Evolutionary conservation across 2,329 filamentous ascomycete species (phyloP).

Genomic region (Fusarium graminum): DNA sequence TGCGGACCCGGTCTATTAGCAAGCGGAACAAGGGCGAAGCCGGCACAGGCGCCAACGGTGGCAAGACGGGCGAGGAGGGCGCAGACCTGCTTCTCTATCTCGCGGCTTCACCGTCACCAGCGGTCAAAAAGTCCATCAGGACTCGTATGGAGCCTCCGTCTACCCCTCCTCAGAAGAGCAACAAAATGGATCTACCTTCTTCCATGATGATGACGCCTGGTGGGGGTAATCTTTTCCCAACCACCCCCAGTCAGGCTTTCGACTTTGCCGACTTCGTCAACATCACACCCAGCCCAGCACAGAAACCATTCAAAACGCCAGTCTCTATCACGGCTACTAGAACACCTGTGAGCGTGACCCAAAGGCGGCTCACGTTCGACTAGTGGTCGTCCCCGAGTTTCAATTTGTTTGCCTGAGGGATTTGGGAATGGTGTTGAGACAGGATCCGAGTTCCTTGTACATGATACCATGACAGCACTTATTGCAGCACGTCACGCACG

Average conservation of each 20-base stretch:
- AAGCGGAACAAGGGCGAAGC: slow-evolving; percentile 64
- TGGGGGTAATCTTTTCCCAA: slow-evolving; percentile 75
- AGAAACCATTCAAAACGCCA: slow-evolving; percentile 89
- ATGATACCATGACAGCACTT: slow-evolving; percentile 56
- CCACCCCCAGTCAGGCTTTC: slow-evolving; percentile 85
- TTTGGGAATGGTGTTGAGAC: slow-evolving; percentile 16
- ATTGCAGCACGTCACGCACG: slow-evolving; percentile 38
- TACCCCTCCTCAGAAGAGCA: slow-evolving; percentile 79
- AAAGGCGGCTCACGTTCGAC: slow-evolving; percentile 86
- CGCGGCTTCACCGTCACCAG: slow-evolving; percentile 90
- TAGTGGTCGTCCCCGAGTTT: slow-evolving; percentile 59
- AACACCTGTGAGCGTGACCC: slow-evolving; percentile 75
- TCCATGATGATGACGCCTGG: slow-evolving; percentile 92
- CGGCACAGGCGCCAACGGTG: slow-evolving; percentile 54
- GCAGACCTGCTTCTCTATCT: slow-evolving; percentile 86
- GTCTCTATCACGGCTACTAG: slow-evolving; percentile 64
- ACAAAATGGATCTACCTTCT: slow-evolving; percentile 77
- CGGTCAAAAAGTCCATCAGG: slow-evolving; percentile 64
- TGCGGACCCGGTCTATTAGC: slow-evolving; percentile 65
- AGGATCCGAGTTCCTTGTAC: slow-evolving; percentile 45
- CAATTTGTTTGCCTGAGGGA: slow-evolving; percentile 28
- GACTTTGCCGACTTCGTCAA: slow-evolving; percentile 98
- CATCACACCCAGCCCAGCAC: slow-evolving; percentile 94
- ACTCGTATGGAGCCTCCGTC: slow-evolving; percentile 75
- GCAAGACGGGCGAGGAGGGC: slow-evolving; percentile 80